Percentiles rank a stretch among this genome's conserved stretches.
These are phyloP conservation scores for Ceratocystis harringtonii DNA, from an alignment of 2,329 filamentous ascomycete species.

Conservation along the genomic window DNA sequence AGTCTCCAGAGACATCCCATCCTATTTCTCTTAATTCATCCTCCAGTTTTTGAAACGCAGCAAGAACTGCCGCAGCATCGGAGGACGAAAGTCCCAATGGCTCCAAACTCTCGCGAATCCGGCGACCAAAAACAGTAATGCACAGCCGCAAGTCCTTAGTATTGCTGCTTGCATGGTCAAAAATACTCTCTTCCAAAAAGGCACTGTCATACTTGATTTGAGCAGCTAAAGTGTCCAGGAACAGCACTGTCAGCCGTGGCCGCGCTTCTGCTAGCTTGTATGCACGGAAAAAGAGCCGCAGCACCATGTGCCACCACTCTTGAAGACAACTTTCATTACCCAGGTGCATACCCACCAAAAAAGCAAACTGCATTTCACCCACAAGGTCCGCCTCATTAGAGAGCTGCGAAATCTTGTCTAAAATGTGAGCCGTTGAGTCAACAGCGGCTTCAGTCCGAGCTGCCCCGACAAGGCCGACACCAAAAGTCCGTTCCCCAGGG, in stretches of 20 bases:
- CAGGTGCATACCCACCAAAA: conserved; percentile 41
- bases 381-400: conserved; percentile 31
- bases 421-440: conserved; percentile 36
- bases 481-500: conserved; percentile 30
- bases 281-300: conserved; percentile 37
- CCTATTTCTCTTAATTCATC: conserved; percentile 35
- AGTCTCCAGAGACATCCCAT: conserved; percentile 41
- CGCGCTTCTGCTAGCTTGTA: conserved; percentile 30
- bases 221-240: conserved; percentile 37
- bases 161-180: conserved; percentile 26
- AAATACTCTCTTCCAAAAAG: conserved; percentile 33
- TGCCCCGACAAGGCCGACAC: conserved; percentile 25
- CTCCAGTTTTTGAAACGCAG: conserved; percentile 33
- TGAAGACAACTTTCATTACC: conserved; percentile 45
- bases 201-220: conserved; percentile 40
- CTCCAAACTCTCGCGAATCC: conserved; percentile 34
- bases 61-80: conserved; percentile 31
- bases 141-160: conserved; percentile 30
- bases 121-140: conserved; percentile 40
- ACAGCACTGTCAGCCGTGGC: conserved; percentile 31
- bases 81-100: conserved; percentile 22
- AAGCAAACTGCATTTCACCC: conserved; percentile 47
- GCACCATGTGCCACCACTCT: conserved; percentile 45
- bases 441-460: conserved; percentile 31
- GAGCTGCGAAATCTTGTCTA: conserved; percentile 15